Base-by-base conservation (phyloP, 139 green algal species). In the Picochlorum sp. region DNA sequence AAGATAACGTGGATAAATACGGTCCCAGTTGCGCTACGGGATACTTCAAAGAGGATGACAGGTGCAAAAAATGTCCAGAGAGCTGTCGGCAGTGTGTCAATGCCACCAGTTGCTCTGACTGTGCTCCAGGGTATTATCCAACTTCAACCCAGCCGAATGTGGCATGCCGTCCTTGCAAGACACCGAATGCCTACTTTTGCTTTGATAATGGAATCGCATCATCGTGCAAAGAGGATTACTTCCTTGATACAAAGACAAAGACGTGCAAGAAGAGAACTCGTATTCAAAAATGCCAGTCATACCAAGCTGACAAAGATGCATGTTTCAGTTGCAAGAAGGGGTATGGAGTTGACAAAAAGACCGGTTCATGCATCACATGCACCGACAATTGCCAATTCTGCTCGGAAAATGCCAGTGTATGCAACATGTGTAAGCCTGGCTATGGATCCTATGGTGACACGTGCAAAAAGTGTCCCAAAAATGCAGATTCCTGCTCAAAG, bases 391-490 rank as follows among this genome's bases (percentile, higher is more conserved):
- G 45, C 45, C 14, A 18, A 20, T 51, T 18, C 45, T 51, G 45
- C 16, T 15, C 15, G 3, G 45, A 51, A 15, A 51, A 51, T 51
- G 45, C 16, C 45, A 18, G 16, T 51, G 45, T 20, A 51, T 51
- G 45, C 45, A 51, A 13, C 45, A 15, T 6, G 5, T 51, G 45
- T 0, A 51, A 51, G 6, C 14, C 15, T 20, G 45, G 45, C 3
- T 51, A 51, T 51, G 45, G 45, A 20, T 20, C 4, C 3, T 51
- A 15, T 51, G 45, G 5, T 18, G 45, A 18, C 14, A 18, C 14
- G 6, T 51, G 45, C 45, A 51, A 51, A 51, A 51, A 20, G 45
- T 51, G 45, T 51, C 45, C 45, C 45, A 51, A 51, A 18, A n/a
- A 51, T 51, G 45, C 45, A 14, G 14, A 51, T 6, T 51, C 45